Evolutionary conservation across 768 basidiomycete genomes (phyloP), one percentile per base, ranked within the genome.

Genomic region (Naganishia randhawae): DNA sequence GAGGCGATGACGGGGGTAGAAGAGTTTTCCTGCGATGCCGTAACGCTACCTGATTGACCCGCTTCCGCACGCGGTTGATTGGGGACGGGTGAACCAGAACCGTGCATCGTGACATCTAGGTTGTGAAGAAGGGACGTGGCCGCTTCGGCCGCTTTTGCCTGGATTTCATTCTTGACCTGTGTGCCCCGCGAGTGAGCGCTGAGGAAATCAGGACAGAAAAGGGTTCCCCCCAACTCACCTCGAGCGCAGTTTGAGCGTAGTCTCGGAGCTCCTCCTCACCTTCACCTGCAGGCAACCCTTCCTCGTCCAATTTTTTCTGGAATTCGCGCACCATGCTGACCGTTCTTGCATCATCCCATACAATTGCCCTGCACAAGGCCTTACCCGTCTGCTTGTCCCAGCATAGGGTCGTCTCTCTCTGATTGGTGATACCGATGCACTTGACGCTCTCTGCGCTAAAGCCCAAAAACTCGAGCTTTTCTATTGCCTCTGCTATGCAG

Each of bases 281-380:
- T 75, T 92, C 86, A 0, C 32, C 54, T 13, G 53, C 25, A 14
- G 67, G 67, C 68, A 96, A 85, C 7, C 94, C 93, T 10, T 84
- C 83, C n/a, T 84, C 83, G 66, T 84, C 80, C 35, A 96, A 84
- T 75, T 89, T 85, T 61, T 85, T 83, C 78, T 90, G 86, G 72
- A 85, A 91, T 72, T 89, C 86, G n/a, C 87, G 86, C 19, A 98
- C 92, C 4, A 85, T 85, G 72, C 87, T 86, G 73, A 89, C 91
- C 65, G 91, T 97, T 55, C 96, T 86, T n/a, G 88, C 87, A 78
- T 99, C 96, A 69, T 89, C 88, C 96, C 96, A 99, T 13, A 97
- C 96, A 74, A 99, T 78, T 55, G 78, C 78, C 66, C 77, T 78
- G 81, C 90, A 91, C 5, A 96, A 80, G 0, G 93, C 89, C 79